A percentile compares a stretch with the other conserved stretches of the same genome.
phyloP scores from a whole-genome alignment of 495 filamentous ascomycete species.

The Ramalina peruviana region DNA sequence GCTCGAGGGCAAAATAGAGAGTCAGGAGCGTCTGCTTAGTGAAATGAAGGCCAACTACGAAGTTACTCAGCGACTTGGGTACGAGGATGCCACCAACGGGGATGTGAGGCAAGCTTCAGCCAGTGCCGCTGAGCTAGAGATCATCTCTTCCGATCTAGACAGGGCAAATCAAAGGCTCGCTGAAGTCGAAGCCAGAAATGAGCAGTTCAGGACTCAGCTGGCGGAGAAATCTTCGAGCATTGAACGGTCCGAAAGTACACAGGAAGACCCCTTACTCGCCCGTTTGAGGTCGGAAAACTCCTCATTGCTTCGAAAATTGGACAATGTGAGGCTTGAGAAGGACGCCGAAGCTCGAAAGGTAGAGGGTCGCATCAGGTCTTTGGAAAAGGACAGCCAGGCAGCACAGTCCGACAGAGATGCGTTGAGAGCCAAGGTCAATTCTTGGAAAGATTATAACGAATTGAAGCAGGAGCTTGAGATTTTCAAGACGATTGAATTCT shows the following conservation, averaged over 20 bases:
- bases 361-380: slow-evolving; percentile 32
- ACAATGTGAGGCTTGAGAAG: slow-evolving; percentile 66
- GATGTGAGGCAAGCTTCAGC: slow-evolving; percentile 42
- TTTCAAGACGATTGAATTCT: slow-evolving; percentile 94
- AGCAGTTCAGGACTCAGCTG: slow-evolving; percentile 79
- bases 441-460: slow-evolving; percentile 90
- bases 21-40: slow-evolving; percentile 80
- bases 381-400: slow-evolving; percentile 59
- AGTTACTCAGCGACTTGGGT: slow-evolving; percentile 78
- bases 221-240: slow-evolving; percentile 73
- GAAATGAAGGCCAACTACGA: slow-evolving; percentile 96
- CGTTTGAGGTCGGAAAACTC: slow-evolving; percentile 86
- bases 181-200: slow-evolving; percentile 87
- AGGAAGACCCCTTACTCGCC: slow-evolving; percentile 81
- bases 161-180: slow-evolving; percentile 75
- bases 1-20: slow-evolving; percentile 85
- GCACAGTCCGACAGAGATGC: slow-evolving; percentile 55
- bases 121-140: slow-evolving; percentile 80
- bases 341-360: slow-evolving; percentile 56
- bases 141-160: slow-evolving; percentile 82
- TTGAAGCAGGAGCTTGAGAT: slow-evolving; percentile 92
- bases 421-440: slow-evolving; percentile 66
- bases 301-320: slow-evolving; percentile 71
- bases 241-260: slow-evolving; percentile 41
- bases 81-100: slow-evolving; percentile 45